A percentile compares a stretch with the other conserved stretches of the same genome.
Conservation (phyloP, 345 rosid genomes). For the Dimocarpus longan region DNA sequence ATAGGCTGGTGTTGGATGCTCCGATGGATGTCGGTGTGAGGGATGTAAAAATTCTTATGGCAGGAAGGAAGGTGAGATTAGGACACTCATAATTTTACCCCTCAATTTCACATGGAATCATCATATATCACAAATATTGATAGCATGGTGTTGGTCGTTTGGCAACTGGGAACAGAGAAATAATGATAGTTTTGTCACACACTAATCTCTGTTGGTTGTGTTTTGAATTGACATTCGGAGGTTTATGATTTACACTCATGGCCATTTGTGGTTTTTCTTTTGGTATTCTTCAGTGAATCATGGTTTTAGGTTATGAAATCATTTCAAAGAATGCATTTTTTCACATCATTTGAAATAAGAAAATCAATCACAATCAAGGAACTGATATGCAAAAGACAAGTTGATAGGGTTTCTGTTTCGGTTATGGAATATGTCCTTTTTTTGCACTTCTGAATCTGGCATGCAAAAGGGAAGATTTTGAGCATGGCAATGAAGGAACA, state of each 20-base stretch:
- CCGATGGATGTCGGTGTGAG: slow-evolving; percentile 65
- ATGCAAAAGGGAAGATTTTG: neutral
- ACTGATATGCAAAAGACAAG: neutral
- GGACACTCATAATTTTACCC: neutral
- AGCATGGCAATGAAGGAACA: neutral
- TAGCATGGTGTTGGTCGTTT: neutral
- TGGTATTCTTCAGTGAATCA: neutral
- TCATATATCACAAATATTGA: neutral
- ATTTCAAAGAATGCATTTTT: neutral
- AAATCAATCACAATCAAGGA: neutral
- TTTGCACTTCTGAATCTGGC: neutral
- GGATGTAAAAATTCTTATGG: slow-evolving; percentile 64
- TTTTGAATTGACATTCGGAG: slow-evolving; percentile 15
- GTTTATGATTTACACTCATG: neutral
- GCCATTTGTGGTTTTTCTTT: neutral
- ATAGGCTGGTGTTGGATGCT: slow-evolving; percentile 65
- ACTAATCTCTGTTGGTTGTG: slow-evolving; percentile 1
- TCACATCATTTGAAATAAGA: neutral
- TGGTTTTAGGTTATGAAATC: neutral
- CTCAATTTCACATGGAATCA: neutral
- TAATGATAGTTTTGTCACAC: neutral
- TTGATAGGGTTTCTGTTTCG: neutral
- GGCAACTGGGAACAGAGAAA: neutral
- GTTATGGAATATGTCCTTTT: neutral
- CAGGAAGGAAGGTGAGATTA: slow-evolving; percentile 51